Evolutionary conservation across 768 basidiomycete species (phyloP).

Genomic region (Kwoniella heveanensis): DNA sequence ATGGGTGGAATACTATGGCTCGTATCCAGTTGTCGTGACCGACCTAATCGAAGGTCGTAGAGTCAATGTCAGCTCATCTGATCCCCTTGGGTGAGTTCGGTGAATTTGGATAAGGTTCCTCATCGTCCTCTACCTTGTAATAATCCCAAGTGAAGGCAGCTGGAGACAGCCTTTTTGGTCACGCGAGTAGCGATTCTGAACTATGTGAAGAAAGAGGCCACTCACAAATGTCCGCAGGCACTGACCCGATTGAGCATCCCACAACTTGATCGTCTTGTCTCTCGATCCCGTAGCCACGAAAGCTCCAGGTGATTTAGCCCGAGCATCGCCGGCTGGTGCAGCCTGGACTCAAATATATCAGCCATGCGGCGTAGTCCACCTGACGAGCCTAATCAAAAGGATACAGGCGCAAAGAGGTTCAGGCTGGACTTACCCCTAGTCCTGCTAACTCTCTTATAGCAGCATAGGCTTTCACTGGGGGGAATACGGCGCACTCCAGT

Average conservation of each 20-base stretch:
- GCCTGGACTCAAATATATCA: constrained; percentile 50
- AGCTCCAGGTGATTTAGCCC: constrained; percentile 56
- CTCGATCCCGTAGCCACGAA: constrained; percentile 81
- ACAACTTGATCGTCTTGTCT: constrained; percentile 88
- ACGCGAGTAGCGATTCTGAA: not conserved
- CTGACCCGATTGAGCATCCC: constrained; percentile 83
- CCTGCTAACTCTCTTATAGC: constrained; percentile 77
- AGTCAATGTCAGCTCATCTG: too few relatives aligned
- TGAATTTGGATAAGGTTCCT: too few relatives aligned
- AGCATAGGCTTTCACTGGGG: constrained; percentile 71
- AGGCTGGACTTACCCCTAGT: constrained; percentile 62
- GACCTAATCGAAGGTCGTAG: constrained; percentile 24
- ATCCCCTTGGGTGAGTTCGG: too few relatives aligned
- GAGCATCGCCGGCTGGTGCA: constrained; percentile 60
- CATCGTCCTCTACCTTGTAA: too few relatives aligned
- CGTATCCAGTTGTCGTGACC: constrained; percentile 85
- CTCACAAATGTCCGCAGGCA: constrained; percentile 73
- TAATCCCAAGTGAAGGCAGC: too few relatives aligned
- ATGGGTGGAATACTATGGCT: constrained; percentile 83
- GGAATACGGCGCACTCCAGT: constrained; percentile 78
- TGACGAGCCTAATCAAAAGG: too few relatives aligned
- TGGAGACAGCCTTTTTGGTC: not conserved
- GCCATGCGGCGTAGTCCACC: too few relatives aligned
- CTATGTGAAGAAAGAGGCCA: constrained; percentile 11
- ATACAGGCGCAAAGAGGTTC: not conserved